Conservation (phyloP, 2,329 filamentous ascomycete genomes). For the Orbilia quercus region DNA sequence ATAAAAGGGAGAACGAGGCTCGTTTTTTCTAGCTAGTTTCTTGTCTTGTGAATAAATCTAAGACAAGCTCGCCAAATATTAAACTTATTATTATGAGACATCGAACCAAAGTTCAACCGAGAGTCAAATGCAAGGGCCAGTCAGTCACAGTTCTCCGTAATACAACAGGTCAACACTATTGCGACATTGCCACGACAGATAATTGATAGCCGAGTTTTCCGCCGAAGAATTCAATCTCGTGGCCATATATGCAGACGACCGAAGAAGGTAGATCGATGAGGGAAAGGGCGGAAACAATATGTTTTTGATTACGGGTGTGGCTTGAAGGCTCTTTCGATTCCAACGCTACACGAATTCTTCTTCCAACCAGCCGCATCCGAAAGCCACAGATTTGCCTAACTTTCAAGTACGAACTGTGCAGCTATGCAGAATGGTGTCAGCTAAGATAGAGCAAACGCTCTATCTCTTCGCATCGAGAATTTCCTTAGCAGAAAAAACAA, state of each 20-base stretch:
- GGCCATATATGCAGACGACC: not conserved
- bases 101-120: too few relatives aligned
- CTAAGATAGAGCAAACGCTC: not conserved
- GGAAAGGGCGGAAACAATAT: not conserved
- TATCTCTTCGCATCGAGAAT: not conserved
- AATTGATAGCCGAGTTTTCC: not conserved
- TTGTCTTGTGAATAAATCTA: too few relatives aligned
- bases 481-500: too few relatives aligned
- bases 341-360: not conserved
- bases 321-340: conserved; percentile 2
- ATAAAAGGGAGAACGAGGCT: not conserved
- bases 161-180: conserved; percentile 2
- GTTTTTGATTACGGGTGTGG: not conserved
- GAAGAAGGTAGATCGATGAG: not conserved
- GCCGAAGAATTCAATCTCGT: conserved; percentile 3
- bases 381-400: not conserved
- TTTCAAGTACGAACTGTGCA: not conserved
- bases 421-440: not conserved
- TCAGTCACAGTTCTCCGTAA: not conserved
- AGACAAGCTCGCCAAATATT: too few relatives aligned
- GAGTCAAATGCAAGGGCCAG: conserved; percentile 1
- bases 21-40: not conserved
- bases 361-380: not conserved
- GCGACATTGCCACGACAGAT: not conserved
- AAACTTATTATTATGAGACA: too few relatives aligned